Base-by-base conservation (phyloP, 2,329 filamentous ascomycete genomes). In the Aspergillus quadricinctus region DNA sequence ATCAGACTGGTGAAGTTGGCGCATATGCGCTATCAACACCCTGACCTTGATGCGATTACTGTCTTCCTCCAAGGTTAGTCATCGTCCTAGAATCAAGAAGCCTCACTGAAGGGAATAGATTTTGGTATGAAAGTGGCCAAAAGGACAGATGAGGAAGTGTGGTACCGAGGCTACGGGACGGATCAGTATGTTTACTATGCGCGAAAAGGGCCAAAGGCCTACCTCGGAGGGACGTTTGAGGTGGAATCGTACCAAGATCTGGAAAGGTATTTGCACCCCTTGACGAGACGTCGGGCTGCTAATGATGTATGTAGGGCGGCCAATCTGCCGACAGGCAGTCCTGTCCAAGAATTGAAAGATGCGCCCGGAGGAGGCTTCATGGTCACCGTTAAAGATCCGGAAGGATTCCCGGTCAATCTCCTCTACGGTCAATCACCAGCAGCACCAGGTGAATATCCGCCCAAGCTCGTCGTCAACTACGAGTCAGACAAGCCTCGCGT, bases 21-120 rank as follows among this genome's bases (percentile, higher is more conserved):
- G 3, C 80, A 83, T 60, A 81, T 82, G 80, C 75, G 80, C 1
- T 83, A 83, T 61, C 80, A 81, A 55, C 80, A 83, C 59, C 77
- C 79, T 0, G 75, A 82, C 55, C 67, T 83, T 3, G 69, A 74
- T 23, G 67, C 74, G 55, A 81, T 81, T 48, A 80, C 77, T 5
- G 51, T 35, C 1, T 66, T 66, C 21, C 55, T 64, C 1, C 46
- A 61, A 29, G 62, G 63, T 63, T 37, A 21, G 45, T 31, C 5
- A 3, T 7, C 3, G 25, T 17, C 5, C 29, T 14, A 14, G 1
- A 17, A 35, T 17, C 31, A 35, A 4, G 21, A 45, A 45, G 7
- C 21, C 14, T 7, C 5, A 45, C 41, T 45, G 3, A 45, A 78
- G 74, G 10, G 11, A 21, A 3, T 37, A 62, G 64, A 68, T 37